Conservation (phyloP, 2,329 filamentous ascomycete species). For the Coniochaeta prunicola region DNA sequence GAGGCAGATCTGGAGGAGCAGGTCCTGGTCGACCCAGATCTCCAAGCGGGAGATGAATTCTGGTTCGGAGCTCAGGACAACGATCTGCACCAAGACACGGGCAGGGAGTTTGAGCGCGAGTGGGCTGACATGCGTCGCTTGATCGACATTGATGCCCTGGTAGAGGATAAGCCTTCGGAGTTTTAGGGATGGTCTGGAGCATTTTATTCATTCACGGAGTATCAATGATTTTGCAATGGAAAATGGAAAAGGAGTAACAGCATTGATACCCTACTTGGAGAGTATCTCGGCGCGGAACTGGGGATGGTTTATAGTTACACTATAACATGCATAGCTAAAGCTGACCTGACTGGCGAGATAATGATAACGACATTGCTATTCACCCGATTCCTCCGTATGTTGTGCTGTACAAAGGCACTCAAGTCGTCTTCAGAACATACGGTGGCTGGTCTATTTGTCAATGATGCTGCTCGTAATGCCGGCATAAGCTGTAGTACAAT, state of each 20-base stretch:
- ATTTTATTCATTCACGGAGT: background rate
- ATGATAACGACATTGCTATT: background rate
- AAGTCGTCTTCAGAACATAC: background rate
- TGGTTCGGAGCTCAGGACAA: slow-evolving; percentile 7
- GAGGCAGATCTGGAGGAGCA: background rate
- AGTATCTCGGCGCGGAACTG: background rate
- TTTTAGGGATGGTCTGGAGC: background rate
- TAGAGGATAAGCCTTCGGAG: background rate
- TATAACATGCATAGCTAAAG: background rate
- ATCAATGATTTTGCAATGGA: background rate
- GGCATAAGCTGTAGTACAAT: background rate
- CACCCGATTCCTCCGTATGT: background rate
- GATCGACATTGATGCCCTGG: slow-evolving; percentile 11
- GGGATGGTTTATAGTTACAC: background rate
- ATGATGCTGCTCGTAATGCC: background rate
- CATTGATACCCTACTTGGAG: background rate
- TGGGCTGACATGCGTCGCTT: slow-evolving; percentile 18
- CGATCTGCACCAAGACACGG: background rate
- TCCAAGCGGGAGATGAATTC: slow-evolving; percentile 5
- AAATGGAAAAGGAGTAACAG: background rate
- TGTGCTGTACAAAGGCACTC: background rate
- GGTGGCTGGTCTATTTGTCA: background rate
- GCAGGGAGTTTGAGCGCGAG: slow-evolving; percentile 10
- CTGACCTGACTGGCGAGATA: background rate
- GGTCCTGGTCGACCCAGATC: background rate